Evolutionary conservation across 208 protist genomes (phyloP).

Genomic region (Crithidia expoeki): DNA sequence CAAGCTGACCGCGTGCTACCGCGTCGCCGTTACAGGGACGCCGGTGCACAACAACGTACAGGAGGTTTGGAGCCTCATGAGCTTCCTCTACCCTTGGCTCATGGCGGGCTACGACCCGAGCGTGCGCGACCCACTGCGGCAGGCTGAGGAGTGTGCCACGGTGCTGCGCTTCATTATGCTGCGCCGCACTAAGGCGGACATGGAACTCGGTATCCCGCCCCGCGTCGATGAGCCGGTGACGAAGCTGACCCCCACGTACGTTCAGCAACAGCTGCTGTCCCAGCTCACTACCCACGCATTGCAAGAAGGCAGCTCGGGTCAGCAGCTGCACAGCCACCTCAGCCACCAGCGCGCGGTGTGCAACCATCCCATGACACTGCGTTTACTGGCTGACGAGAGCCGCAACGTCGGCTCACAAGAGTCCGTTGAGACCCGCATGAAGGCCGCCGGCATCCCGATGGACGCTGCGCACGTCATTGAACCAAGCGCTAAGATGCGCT

Average conservation of each 20-base stretch:
- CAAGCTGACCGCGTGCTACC: slow-evolving; percentile 80
- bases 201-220: slow-evolving; percentile 97
- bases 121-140: slow-evolving; percentile 44
- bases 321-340: slow-evolving; percentile 54
- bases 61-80: slow-evolving; percentile 96
- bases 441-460: slow-evolving; percentile 59
- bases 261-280: slow-evolving; percentile 80
- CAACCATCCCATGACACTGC: slow-evolving; percentile 83
- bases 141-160: slow-evolving; percentile 65
- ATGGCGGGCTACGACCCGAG: slow-evolving; percentile 64
- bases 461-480: slow-evolving; percentile 66
- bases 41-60: slow-evolving; percentile 97
- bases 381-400: slow-evolving; percentile 59
- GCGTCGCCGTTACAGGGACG: slow-evolving; percentile 93
- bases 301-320: slow-evolving; percentile 34
- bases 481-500: slow-evolving; percentile 92
- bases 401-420: slow-evolving; percentile 24
- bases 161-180: slow-evolving; percentile 93
- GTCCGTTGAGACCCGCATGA: slow-evolving; percentile 48
- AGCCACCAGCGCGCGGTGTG: slow-evolving; percentile 85
- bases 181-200: slow-evolving; percentile 95
- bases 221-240: slow-evolving; percentile 90
- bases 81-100: slow-evolving; percentile 93
- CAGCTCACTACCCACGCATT: slow-evolving; percentile 62
- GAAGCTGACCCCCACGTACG: slow-evolving; percentile 69